A percentile compares a stretch with the other conserved stretches of the same genome.
phyloP scores from a whole-genome alignment of 192 early-diverging fungal genomes.

The Linnemannia exigua region DNA sequence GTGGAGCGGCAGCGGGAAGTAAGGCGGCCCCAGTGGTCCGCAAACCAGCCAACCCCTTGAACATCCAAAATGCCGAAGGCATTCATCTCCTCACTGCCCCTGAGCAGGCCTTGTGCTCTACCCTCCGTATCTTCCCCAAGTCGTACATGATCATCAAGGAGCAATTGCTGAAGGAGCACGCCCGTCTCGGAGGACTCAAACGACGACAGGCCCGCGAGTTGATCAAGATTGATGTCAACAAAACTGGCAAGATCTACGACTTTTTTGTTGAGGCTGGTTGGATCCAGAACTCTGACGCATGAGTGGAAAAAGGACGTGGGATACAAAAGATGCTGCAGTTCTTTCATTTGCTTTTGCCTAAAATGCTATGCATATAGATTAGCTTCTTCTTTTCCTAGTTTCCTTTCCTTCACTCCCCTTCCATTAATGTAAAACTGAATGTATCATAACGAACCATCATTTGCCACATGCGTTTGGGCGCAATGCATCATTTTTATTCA shows the following conservation, averaged over 20 bases:
- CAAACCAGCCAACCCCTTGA: constrained; percentile 73
- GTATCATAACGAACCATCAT: not conserved
- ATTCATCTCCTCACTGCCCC: constrained; percentile 84
- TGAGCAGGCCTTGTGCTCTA: constrained; percentile 88
- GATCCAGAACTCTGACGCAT: constrained; percentile 74
- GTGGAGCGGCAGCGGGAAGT: constrained; percentile 25
- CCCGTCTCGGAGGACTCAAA: constrained; percentile 77
- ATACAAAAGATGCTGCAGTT: not conserved
- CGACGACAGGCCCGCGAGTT: constrained; percentile 85
- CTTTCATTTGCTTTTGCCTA: not conserved
- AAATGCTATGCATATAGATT: not conserved
- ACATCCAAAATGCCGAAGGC: constrained; percentile 87
- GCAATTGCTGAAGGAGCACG: constrained; percentile 88
- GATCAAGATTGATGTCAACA: constrained; percentile 95
- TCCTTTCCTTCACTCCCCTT: not conserved
- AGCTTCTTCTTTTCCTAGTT: not conserved
- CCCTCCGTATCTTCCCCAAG: constrained; percentile 86
- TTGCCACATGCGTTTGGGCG: not conserved
- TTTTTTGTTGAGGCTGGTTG: constrained; percentile 96
- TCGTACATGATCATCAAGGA: constrained; percentile 97
- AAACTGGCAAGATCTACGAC: constrained; percentile 89
- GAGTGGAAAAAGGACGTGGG: not conserved
- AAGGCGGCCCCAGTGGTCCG: constrained; percentile 40
- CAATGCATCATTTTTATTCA: not conserved
- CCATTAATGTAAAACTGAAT: constrained; percentile 4